A percentile compares a stretch with the other conserved stretches of the same genome.
phyloP scores from a whole-genome alignment of 305 asterid species.

The Fraxinus albicans region DNA sequence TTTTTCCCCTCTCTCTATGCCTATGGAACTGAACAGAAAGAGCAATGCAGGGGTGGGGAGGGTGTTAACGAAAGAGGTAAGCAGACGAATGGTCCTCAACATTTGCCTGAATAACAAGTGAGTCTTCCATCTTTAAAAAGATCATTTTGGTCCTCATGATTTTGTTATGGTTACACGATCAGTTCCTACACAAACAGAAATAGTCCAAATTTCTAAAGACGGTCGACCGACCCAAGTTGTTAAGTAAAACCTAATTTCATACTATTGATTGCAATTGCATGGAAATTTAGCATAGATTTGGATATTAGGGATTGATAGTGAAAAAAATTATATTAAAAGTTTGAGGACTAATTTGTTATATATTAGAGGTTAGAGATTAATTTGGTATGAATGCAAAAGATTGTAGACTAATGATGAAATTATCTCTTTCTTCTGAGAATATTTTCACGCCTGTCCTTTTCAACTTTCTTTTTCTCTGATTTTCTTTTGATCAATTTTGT shows the following conservation, averaged over 20 bases:
- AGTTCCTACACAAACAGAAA: too few species aligned
- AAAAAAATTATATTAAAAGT: not conserved
- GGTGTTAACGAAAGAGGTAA: constrained; percentile 11
- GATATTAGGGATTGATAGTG: not conserved
- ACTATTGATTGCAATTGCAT: too few species aligned
- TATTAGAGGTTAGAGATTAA: not conserved
- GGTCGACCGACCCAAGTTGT: not conserved
- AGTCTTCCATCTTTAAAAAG: not conserved
- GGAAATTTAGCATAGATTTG: too few species aligned
- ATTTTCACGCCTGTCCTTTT: constrained; percentile 44
- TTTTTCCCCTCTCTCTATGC: constrained; percentile 18
- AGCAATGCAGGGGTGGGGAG: not conserved
- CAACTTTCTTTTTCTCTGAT: not conserved
- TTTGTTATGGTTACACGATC: not conserved
- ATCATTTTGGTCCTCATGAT: not conserved
- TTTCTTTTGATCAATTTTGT: not conserved
- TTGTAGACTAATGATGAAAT: not conserved
- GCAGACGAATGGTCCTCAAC: constrained; percentile 4
- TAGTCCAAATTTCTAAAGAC: not conserved
- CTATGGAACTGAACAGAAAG: not conserved
- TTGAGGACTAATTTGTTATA: not conserved
- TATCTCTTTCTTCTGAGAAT: constrained; percentile 19
- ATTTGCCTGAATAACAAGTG: not conserved
- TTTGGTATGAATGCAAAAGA: constrained; percentile 4
- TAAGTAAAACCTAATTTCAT: too few species aligned